Percentiles rank a stretch among this genome's conserved stretches.
Evolutionary conservation across 129 eudicot species (phyloP).

Genomic region (Artemisia annua): DNA sequence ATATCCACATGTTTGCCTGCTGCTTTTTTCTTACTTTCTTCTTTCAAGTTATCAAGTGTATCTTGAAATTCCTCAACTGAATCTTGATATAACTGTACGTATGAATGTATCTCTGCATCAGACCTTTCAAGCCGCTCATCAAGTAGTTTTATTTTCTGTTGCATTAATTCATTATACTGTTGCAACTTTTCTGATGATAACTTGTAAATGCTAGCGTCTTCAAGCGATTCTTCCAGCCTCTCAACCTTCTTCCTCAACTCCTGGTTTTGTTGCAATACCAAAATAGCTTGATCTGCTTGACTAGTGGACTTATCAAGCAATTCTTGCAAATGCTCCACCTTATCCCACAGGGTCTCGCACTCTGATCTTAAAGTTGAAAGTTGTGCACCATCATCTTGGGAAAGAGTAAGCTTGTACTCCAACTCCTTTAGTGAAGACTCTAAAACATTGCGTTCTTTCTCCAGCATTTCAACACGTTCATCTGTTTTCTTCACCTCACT

Average conservation of each 20-base stretch:
- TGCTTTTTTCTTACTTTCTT: slow-evolving; percentile 68
- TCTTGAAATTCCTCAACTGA: slow-evolving; percentile 88
- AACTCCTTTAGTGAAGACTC: slow-evolving; percentile 71
- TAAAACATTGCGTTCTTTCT: slow-evolving; percentile 54
- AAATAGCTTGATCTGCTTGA: slow-evolving; percentile 86
- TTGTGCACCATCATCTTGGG: slow-evolving; percentile 68
- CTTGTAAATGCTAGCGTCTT: slow-evolving; percentile 66
- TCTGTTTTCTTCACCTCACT: slow-evolving; percentile 61
- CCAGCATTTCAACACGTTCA: slow-evolving; percentile 65
- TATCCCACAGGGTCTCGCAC: slow-evolving; percentile 68
- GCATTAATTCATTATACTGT: slow-evolving; percentile 76
- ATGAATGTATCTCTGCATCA: slow-evolving; percentile 81
- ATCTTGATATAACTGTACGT: slow-evolving; percentile 83
- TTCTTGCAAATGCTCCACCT: slow-evolving; percentile 72
- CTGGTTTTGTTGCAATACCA: slow-evolving; percentile 83
- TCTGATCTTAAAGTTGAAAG: slow-evolving; percentile 69
- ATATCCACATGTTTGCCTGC: slow-evolving; percentile 67
- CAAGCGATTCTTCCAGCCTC: slow-evolving; percentile 78
- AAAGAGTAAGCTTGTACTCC: slow-evolving; percentile 61
- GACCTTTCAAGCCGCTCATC: slow-evolving; percentile 84
- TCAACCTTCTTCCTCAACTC: slow-evolving; percentile 82
- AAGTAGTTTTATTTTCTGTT: slow-evolving; percentile 76
- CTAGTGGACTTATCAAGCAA: slow-evolving; percentile 79
- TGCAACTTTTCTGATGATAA: slow-evolving; percentile 75
- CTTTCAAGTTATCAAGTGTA: slow-evolving; percentile 64